phyloP scores from a whole-genome alignment of 2,329 filamentous ascomycete genomes.

The Pseudohalonectria lignicola region DNA sequence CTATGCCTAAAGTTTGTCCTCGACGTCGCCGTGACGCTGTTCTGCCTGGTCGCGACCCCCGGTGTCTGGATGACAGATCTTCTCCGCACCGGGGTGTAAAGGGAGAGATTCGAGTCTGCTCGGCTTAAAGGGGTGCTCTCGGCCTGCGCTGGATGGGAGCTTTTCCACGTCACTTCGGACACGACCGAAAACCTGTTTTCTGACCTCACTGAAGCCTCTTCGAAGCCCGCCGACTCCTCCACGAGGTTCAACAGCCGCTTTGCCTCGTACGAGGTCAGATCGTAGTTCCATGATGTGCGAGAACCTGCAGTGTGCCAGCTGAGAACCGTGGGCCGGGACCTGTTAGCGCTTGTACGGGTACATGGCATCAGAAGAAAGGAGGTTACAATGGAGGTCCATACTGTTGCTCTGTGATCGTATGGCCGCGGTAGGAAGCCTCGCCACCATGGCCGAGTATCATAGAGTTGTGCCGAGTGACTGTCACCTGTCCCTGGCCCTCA shows the following conservation, averaged over 20 bases:
- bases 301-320: constrained; percentile 21
- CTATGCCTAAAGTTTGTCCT: constrained; percentile 25
- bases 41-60: constrained; percentile 33
- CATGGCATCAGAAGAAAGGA: too few species aligned
- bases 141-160: constrained; percentile 18
- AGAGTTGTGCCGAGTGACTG: constrained; percentile 3
- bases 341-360: too few species aligned
- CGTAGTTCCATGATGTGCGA: constrained; percentile 29
- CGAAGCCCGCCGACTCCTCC: constrained; percentile 19
- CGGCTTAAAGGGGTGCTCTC: constrained; percentile 20
- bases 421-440: background rate
- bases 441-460: background rate
- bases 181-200: constrained; percentile 21
- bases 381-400: too few species aligned
- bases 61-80: constrained; percentile 37
- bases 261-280: constrained; percentile 32
- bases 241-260: constrained; percentile 28
- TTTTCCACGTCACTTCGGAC: constrained; percentile 23
- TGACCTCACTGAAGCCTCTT: constrained; percentile 18
- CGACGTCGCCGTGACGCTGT: constrained; percentile 11
- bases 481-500: constrained; percentile 1
- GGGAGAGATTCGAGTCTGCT: constrained; percentile 33
- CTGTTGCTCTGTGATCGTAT: background rate
- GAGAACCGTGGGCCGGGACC: too few species aligned
- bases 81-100: constrained; percentile 35